These are phyloP conservation scores for Coemansia sp. DNA, from an alignment of 192 early-diverging fungal species.

Conservation along the genomic window DNA sequence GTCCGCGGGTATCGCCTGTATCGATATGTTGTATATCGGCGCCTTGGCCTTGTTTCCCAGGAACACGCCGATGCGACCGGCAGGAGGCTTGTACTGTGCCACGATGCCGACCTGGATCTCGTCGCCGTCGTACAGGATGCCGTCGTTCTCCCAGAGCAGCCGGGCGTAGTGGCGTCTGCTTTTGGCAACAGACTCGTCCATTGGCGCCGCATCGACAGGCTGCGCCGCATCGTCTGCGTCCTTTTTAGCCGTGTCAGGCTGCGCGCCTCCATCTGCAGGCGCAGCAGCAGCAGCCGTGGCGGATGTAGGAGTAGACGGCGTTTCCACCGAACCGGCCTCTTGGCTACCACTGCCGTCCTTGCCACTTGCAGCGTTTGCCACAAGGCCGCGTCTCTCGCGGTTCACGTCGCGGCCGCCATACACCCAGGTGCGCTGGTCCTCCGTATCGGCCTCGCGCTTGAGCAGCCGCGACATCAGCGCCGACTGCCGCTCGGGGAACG, in stretches of 20 bases:
- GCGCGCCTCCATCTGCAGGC: not conserved
- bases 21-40: slow-evolving; percentile 62
- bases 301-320: not conserved
- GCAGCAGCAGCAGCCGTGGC: not conserved
- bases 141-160: slow-evolving; percentile 71
- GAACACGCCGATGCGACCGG: slow-evolving; percentile 88
- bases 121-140: slow-evolving; percentile 88
- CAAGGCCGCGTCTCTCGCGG: slow-evolving; percentile 47
- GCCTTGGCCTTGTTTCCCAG: slow-evolving; percentile 82
- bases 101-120: slow-evolving; percentile 89
- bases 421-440: slow-evolving; percentile 94
- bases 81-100: slow-evolving; percentile 85
- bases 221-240: not conserved
- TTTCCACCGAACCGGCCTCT: not conserved
- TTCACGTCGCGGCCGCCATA: slow-evolving; percentile 86
- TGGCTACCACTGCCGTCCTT: not conserved
- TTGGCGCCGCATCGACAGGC: not conserved
- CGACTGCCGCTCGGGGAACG: slow-evolving; percentile 92
- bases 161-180: slow-evolving; percentile 56
- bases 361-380: not conserved
- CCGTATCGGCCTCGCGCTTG: slow-evolving; percentile 83
- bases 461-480: slow-evolving; percentile 79
- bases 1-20: slow-evolving; percentile 55
- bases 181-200: slow-evolving; percentile 14
- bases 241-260: not conserved